Evolutionary conservation across 2,329 filamentous ascomycete species (phyloP).

Genomic region (Knoxdaviesia proteae): DNA sequence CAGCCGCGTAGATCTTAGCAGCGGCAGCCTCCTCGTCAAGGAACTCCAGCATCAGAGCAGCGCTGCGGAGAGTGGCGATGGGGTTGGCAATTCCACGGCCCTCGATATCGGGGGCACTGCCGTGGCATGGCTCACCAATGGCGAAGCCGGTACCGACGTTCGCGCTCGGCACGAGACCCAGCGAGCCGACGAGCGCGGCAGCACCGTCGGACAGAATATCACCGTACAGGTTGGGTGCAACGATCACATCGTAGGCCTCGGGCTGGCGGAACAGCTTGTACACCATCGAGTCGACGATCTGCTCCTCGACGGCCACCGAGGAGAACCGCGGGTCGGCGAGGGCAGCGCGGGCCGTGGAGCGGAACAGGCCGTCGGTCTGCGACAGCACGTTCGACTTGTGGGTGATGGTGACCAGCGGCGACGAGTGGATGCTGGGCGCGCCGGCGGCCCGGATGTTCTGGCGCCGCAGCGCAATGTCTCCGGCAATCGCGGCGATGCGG

Average conservation of each 20-base stretch:
- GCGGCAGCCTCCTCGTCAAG: constrained; percentile 72
- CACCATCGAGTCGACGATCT: constrained; percentile 98
- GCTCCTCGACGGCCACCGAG: constrained; percentile 61
- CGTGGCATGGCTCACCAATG: constrained; percentile 96
- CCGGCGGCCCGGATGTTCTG: constrained; percentile 53
- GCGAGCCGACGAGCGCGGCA: constrained; percentile 74
- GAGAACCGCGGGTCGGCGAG: constrained; percentile 45
- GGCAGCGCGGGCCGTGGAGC: constrained; percentile 53
- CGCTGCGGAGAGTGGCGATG: constrained; percentile 79
- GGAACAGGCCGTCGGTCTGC: constrained; percentile 92
- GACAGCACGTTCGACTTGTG: constrained; percentile 97
- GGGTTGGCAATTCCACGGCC: constrained; percentile 87
- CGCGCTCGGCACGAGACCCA: constrained; percentile 82
- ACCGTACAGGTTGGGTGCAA: constrained; percentile 92
- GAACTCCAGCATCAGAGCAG: constrained; percentile 92
- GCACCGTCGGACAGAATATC: constrained; percentile 93
- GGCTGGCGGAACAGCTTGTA: constrained; percentile 99
- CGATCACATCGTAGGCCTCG: constrained; percentile 87
- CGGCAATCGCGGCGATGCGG: constrained; percentile 82
- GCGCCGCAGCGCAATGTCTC: constrained; percentile 75
- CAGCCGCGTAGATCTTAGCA: constrained; percentile 73
- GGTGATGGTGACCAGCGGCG: constrained; percentile 77
- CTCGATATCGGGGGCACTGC: constrained; percentile 86
- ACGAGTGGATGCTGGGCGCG: constrained; percentile 37
- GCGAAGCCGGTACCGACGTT: constrained; percentile 90